Conservation (phyloP, 2,329 filamentous ascomycete species). For the Onygenales sp. region DNA sequence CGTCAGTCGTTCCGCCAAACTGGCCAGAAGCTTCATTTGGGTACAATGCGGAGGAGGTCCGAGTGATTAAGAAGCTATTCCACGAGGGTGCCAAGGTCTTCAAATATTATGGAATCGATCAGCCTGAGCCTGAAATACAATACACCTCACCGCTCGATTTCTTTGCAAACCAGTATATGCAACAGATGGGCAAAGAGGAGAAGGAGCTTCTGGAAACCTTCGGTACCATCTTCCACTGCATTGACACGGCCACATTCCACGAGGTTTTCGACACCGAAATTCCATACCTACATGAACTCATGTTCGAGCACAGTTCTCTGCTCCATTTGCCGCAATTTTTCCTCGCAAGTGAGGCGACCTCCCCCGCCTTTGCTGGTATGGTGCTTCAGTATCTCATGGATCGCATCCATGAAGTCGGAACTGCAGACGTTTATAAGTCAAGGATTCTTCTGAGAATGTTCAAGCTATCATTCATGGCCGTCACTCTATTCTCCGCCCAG, state of each 20-base stretch:
- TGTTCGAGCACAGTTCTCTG: constrained; percentile 89
- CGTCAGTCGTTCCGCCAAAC: constrained; percentile 69
- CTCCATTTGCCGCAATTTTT: constrained; percentile 97
- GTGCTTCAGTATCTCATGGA: constrained; percentile 95
- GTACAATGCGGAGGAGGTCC: constrained; percentile 93
- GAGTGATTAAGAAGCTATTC: constrained; percentile 94
- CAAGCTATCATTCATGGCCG: constrained; percentile 98
- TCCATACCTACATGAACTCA: constrained; percentile 91
- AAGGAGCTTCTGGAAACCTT: constrained; percentile 97
- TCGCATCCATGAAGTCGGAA: constrained; percentile 88
- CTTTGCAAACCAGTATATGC: constrained; percentile 90
- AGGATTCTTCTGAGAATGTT: constrained; percentile 89
- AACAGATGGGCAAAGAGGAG: constrained; percentile 88
- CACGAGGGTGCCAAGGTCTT: constrained; percentile 94
- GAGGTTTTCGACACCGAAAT: constrained; percentile 98
- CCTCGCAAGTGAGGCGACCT: constrained; percentile 95
- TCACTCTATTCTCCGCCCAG: constrained; percentile 86
- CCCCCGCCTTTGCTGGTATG: constrained; percentile 96
- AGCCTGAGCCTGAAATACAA: constrained; percentile 60
- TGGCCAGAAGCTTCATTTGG: constrained; percentile 95
- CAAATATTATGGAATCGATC: constrained; percentile 89
- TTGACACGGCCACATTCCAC: constrained; percentile 95
- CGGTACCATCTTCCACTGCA: constrained; percentile 95
- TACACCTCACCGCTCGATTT: constrained; percentile 80
- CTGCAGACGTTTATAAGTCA: constrained; percentile 81